phyloP scores from a whole-genome alignment of 176 grass and related monocot species.

The Luzula sylvatica region DNA sequence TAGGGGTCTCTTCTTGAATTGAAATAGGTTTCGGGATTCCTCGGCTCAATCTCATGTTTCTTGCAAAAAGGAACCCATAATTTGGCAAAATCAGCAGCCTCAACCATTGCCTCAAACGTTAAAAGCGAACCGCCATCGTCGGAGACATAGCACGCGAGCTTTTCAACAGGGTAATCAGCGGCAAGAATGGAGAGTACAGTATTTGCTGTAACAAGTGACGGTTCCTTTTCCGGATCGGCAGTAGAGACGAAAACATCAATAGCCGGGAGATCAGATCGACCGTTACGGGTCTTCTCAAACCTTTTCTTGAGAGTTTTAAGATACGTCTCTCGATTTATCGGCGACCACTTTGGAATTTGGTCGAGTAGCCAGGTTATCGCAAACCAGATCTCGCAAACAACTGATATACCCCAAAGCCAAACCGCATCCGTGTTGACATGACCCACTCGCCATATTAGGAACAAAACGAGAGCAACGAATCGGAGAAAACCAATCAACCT shows the following conservation, averaged over 20 bases:
- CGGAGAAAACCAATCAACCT: constrained; percentile 63
- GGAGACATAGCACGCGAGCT: constrained; percentile 69
- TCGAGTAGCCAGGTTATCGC: constrained; percentile 67
- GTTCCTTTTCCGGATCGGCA: constrained; percentile 70
- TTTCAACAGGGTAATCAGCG: constrained; percentile 65
- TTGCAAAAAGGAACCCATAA: constrained; percentile 76
- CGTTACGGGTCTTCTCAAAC: constrained; percentile 45
- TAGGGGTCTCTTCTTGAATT: constrained; percentile 63
- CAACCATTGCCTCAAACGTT: constrained; percentile 62
- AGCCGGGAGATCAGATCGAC: constrained; percentile 40
- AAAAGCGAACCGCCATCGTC: constrained; percentile 65
- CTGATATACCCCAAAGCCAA: constrained; percentile 81
- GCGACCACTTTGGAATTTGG: constrained; percentile 59
- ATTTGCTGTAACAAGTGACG: constrained; percentile 63
- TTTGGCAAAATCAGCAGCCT: constrained; percentile 64
- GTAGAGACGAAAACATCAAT: constrained; percentile 83
- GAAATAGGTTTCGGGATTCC: constrained; percentile 65
- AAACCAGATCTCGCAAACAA: constrained; percentile 84
- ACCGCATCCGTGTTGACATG: constrained; percentile 65
- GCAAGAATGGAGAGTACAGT: constrained; percentile 86
- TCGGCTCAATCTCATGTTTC: constrained; percentile 60
- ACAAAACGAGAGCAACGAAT: constrained; percentile 42
- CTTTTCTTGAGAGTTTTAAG: constrained; percentile 41
- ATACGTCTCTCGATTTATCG: constrained; percentile 60
- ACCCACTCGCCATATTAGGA: constrained; percentile 51